Conservation (phyloP, 352 stramenopile genomes). For the Sclerospora graminicola region DNA sequence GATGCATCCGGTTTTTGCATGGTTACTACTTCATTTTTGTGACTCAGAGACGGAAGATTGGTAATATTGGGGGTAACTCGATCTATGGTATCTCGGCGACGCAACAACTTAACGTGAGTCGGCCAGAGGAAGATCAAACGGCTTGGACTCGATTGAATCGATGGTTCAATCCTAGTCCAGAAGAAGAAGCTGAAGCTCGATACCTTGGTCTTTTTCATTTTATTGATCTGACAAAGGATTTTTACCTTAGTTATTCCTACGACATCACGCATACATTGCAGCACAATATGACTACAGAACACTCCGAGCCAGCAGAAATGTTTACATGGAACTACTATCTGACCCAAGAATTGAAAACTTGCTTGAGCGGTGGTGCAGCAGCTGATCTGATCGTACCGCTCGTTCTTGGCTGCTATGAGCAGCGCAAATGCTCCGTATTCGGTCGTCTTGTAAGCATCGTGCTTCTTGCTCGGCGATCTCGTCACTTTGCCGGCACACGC, state of each 20-base stretch:
- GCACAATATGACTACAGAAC: constrained; percentile 92
- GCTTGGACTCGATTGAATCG: constrained; percentile 66
- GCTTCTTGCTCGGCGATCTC: constrained; percentile 92
- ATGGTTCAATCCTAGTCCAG: constrained; percentile 74
- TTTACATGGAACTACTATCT: constrained; percentile 97
- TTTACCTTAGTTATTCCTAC: constrained; percentile 99
- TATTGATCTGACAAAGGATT: constrained; percentile 98
- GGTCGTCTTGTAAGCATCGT: constrained; percentile 92
- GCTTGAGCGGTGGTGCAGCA: constrained; percentile 73
- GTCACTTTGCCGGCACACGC: constrained; percentile 97
- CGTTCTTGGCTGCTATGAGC: constrained; percentile 93
- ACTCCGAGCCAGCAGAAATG: constrained; percentile 87
- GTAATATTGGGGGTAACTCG: constrained; percentile 91
- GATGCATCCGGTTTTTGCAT: constrained; percentile 96
- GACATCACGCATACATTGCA: constrained; percentile 96
- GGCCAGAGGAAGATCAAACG: constrained; percentile 32
- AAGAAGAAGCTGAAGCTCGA: constrained; percentile 74
- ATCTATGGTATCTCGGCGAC: constrained; percentile 97
- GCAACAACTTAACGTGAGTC: constrained; percentile 84
- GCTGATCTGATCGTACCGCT: constrained; percentile 86
- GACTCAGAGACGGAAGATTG: constrained; percentile 94
- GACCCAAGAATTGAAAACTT: constrained; percentile 86
- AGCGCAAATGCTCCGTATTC: constrained; percentile 94
- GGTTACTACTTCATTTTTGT: constrained; percentile 99
- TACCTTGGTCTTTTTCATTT: constrained; percentile 98